Percentiles rank a stretch among this genome's conserved stretches.
These are phyloP conservation scores for Colletotrichum trifolii DNA, from an alignment of 2,329 filamentous ascomycete genomes.

Conservation along the genomic window DNA sequence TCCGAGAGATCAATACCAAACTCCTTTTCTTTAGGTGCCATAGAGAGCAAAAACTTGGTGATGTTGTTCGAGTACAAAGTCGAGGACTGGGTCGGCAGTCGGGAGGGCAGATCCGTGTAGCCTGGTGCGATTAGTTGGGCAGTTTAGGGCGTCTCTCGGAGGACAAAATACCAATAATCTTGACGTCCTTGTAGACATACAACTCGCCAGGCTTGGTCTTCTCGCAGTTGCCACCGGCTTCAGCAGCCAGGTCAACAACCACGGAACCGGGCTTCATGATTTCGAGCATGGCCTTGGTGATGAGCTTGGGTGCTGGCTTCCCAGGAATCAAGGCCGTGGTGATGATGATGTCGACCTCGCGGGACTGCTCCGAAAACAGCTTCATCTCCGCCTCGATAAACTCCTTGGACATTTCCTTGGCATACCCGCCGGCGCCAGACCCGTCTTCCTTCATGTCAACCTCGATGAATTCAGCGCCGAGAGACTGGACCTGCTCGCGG, in stretches of 20 bases:
- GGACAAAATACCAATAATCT: conserved; percentile 75
- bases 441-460: conserved; percentile 88
- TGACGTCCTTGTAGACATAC: conserved; percentile 79
- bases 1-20: conserved; percentile 85
- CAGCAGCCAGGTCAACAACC: conserved; percentile 87
- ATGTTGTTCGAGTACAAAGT: conserved; percentile 96
- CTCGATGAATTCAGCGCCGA: conserved; percentile 90
- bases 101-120: conserved; percentile 88
- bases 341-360: conserved; percentile 91
- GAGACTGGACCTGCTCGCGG: conserved; percentile 88
- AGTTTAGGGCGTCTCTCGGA: not conserved
- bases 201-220: conserved; percentile 80
- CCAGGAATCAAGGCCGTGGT: conserved; percentile 93
- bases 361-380: conserved; percentile 86
- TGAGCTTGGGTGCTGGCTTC: conserved; percentile 83
- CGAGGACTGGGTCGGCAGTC: conserved; percentile 88
- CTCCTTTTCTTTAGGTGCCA: conserved; percentile 79
- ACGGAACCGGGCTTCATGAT: conserved; percentile 93
- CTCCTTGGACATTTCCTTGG: conserved; percentile 93
- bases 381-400: conserved; percentile 96
- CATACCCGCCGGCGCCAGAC: conserved; percentile 85
- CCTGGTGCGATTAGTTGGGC: conserved; percentile 54
- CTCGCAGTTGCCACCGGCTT: conserved; percentile 90
- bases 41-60: conserved; percentile 86
- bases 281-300: conserved; percentile 81